These are phyloP conservation scores for Phytophthora hybrid DNA, from an alignment of 352 stramenopile genomes.

Conservation along the genomic window DNA sequence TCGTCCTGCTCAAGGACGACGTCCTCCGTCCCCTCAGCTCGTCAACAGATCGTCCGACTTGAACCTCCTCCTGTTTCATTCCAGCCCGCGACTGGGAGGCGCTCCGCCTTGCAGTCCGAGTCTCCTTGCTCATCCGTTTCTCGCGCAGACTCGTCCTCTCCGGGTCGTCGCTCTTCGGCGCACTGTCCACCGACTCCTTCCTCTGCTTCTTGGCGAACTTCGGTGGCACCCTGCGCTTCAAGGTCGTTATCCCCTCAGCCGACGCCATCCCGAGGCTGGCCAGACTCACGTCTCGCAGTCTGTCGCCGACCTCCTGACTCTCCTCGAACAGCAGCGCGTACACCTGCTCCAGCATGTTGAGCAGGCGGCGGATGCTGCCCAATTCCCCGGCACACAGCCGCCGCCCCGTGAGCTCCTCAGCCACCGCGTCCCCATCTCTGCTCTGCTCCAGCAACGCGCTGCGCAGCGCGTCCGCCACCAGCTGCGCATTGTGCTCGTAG, in stretches of 20 bases:
- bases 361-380: conserved; percentile 54
- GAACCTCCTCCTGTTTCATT: conserved; percentile 40
- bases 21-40: conserved; percentile 12
- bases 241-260: background rate
- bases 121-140: conserved; percentile 10
- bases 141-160: conserved; percentile 18
- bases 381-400: conserved; percentile 64
- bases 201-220: conserved; percentile 37
- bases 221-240: conserved; percentile 16
- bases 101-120: background rate
- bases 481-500: conserved; percentile 90
- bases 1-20: background rate
- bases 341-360: conserved; percentile 69
- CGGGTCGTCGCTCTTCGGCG: conserved; percentile 23
- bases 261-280: conserved; percentile 28
- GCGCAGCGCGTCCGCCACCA: conserved; percentile 83
- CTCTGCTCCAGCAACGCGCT: conserved; percentile 75
- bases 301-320: conserved; percentile 34
- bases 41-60: conserved; percentile 18
- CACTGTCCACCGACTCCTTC: conserved; percentile 4
- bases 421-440: conserved; percentile 32
- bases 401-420: conserved; percentile 59
- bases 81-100: conserved; percentile 1
- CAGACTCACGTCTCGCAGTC: conserved; percentile 30
- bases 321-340: conserved; percentile 64